phyloP scores from a whole-genome alignment of 192 early-diverging fungal genomes.

The Coemansia sp. region DNA sequence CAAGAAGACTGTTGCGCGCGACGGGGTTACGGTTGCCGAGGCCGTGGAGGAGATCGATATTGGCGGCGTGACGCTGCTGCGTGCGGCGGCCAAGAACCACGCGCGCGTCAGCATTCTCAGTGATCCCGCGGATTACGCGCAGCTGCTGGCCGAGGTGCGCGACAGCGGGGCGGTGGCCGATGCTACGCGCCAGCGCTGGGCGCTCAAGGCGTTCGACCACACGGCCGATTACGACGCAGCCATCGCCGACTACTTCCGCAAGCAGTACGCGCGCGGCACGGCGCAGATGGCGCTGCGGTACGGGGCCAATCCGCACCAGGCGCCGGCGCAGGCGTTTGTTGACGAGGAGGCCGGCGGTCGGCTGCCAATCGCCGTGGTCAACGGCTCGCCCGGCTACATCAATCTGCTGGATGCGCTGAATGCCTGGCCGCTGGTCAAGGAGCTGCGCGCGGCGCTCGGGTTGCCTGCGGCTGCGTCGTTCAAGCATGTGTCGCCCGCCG shows the following conservation, averaged over 20 bases:
- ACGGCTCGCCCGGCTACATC: conserved; percentile 97
- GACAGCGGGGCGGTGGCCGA: conserved; percentile 64
- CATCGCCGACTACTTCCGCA: conserved; percentile 93
- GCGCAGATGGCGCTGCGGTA: conserved; percentile 87
- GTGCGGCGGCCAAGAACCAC: conserved; percentile 99
- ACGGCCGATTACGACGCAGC: conserved; percentile 96
- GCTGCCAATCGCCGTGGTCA: conserved; percentile 88
- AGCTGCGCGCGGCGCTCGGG: conserved; percentile 81
- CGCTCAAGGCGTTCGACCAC: conserved; percentile 95
- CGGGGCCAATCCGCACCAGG: conserved; percentile 98
- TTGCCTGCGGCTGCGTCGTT: conserved; percentile 96
- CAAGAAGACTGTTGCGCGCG: conserved; percentile 88
- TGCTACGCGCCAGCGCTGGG: conserved; percentile 73
- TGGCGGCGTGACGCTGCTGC: conserved; percentile 96
- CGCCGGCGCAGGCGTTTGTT: conserved; percentile 92
- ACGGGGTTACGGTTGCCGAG: conserved; percentile 85
- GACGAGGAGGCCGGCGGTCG: conserved; percentile 58
- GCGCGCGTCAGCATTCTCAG: conserved; percentile 88
- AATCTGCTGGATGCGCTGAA: conserved; percentile 98
- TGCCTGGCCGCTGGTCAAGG: conserved; percentile 97
- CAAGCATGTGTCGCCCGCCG: conserved; percentile 99
- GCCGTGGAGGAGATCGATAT: conserved; percentile 99
- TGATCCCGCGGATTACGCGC: conserved; percentile 90
- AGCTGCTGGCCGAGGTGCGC: conserved; percentile 75
- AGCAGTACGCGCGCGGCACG: conserved; percentile 81